These are phyloP conservation scores for Ilex paraguariensis DNA, from an alignment of 305 asterid species.

Conservation along the genomic window DNA sequence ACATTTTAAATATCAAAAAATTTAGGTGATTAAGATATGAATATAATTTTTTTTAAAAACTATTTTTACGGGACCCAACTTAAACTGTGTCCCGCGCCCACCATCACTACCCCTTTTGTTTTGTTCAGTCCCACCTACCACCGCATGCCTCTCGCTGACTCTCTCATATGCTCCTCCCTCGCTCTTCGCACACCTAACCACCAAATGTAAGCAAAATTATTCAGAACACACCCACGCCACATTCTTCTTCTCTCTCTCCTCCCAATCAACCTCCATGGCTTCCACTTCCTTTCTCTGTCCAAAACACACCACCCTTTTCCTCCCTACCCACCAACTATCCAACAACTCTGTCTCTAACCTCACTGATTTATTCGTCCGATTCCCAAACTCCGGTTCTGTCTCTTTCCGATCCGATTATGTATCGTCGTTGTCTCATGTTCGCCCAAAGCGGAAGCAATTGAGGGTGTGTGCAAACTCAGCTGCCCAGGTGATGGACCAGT, in stretches of 20 bases:
- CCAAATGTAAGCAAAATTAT: too few relatives aligned
- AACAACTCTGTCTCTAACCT: constrained; percentile 11
- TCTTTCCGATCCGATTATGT: constrained; percentile 10
- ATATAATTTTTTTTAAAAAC: too few relatives aligned
- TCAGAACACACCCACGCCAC: not conserved
- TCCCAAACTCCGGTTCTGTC: constrained; percentile 28
- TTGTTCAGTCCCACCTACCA: too few relatives aligned
- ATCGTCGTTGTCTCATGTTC: constrained; percentile 10
- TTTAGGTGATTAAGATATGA: too few relatives aligned
- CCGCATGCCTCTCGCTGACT: too few relatives aligned
- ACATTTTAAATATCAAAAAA: too few relatives aligned
- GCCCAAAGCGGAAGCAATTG: constrained; percentile 16
- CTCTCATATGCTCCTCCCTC: too few relatives aligned
- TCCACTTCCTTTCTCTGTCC: constrained; percentile 27
- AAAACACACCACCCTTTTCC: constrained; percentile 14
- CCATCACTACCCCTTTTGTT: too few relatives aligned
- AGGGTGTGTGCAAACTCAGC: constrained; percentile 47
- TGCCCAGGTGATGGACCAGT: constrained; percentile 57
- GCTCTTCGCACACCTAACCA: too few relatives aligned
- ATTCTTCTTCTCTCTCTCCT: constrained; percentile 29
- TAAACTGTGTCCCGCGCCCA: too few relatives aligned
- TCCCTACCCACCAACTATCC: constrained; percentile 7
- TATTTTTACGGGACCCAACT: too few relatives aligned
- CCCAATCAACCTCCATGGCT: constrained; percentile 19
- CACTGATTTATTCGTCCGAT: constrained; percentile 25